Evolutionary conservation across 208 protist genomes (phyloP), one percentile per base, ranked within the genome.

Genomic region (Crithidia thermophila): DNA sequence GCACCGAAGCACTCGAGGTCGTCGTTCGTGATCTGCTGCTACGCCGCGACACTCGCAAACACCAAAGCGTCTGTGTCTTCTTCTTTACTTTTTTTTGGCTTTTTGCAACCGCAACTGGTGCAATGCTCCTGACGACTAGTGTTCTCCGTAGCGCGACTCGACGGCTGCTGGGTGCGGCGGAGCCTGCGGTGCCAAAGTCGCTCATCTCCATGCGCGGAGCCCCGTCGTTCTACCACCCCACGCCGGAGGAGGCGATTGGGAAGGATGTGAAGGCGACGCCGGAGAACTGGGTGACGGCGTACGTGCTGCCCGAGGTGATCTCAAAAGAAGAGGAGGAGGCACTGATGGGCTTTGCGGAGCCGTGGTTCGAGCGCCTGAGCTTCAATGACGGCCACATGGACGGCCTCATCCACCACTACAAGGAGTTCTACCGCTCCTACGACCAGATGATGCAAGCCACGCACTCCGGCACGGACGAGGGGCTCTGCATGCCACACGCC

Each of bases 381-480:
- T 91, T 75, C 84, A 87, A 82, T 60, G 80, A 89, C 40, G 84
- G 79, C 13, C 89, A 94, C 62, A 53, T 85, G 55, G 89, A 94
- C 53, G 85, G 81, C 4, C 75, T 94, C 47, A 94, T 94, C 33
- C 89, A 94, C 46, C 85, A 94, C 63, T 94, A 91, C 75, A 92
- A 89, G 64, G 85, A 94, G 69, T 94, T 94, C 65, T 94, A 94
- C 65, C 89, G 89, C 25, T 85, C 83, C 20, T 94, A 87, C 51
- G 52, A 72, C 16, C 70, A 81, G 42, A 61, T 94, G 30, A 79
- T 71, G 50, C 72, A 60, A 30, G 51, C 52, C 11, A 55, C 58
- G n/a, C n/a, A 33, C n/a, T 57, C 58, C 16, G 50, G 49, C 42
- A 66, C 61, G 42, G 56, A 66, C 39, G 33, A 61, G 27, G 63